phyloP scores from a whole-genome alignment of 2,329 filamentous ascomycete genomes.

The Cercospora sesami region DNA sequence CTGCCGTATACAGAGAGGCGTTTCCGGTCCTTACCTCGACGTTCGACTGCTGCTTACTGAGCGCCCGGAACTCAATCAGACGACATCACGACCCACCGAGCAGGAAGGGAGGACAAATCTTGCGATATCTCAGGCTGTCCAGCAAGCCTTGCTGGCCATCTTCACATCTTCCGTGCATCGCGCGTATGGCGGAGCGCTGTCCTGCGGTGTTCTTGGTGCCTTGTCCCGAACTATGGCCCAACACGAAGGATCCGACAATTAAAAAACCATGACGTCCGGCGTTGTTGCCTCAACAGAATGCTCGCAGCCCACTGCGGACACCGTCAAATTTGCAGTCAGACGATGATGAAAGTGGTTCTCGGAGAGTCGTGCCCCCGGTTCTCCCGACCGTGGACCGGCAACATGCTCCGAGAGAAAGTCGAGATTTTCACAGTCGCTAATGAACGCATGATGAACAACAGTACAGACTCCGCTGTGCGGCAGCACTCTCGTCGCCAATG shows the following conservation, averaged over 20 bases:
- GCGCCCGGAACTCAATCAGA: not conserved
- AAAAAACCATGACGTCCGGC: not conserved
- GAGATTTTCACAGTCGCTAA: not conserved
- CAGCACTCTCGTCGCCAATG: not conserved
- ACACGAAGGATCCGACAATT: not conserved
- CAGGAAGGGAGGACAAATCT: not conserved
- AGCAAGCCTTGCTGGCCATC: not conserved
- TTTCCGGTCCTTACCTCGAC: not conserved
- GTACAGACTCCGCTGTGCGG: not conserved
- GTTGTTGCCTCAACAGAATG: not conserved
- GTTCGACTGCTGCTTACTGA: not conserved
- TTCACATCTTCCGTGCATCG: not conserved
- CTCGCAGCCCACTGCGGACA: not conserved
- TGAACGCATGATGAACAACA: not conserved
- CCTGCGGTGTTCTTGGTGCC: not conserved
- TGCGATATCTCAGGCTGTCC: not conserved
- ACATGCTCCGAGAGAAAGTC: not conserved
- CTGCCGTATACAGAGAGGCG: not conserved
- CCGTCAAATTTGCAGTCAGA: not conserved
- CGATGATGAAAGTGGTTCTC: not conserved
- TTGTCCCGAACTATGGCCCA: not conserved
- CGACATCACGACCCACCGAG: not conserved
- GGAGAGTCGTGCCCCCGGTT: not conserved
- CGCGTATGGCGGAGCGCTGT: not conserved
- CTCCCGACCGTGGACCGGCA: not conserved